Percentiles rank a stretch among this genome's conserved stretches.
Conservation (phyloP, 2,329 filamentous ascomycete species). For the Aspergillus versicolor region DNA sequence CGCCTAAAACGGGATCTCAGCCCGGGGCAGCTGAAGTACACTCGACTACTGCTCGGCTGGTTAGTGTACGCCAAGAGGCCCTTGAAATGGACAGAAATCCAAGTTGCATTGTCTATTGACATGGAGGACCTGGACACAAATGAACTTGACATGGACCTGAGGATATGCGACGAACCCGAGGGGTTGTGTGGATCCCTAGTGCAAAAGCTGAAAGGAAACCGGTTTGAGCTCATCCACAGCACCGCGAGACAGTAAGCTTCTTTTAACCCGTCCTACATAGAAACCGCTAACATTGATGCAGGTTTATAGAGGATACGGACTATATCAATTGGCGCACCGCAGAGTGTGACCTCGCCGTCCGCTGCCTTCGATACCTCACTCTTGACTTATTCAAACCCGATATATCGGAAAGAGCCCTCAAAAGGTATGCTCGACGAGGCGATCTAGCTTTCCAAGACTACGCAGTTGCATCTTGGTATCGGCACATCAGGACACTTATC, state of each 20-base stretch:
- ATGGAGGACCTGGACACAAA: background rate
- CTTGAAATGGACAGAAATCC: constrained; percentile 8
- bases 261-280: background rate
- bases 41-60: constrained; percentile 4
- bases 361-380: constrained; percentile 10
- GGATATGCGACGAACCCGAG: background rate
- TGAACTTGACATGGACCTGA: background rate
- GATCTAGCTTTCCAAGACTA: constrained; percentile 9
- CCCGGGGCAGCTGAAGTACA: constrained; percentile 1
- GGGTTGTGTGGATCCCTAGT: constrained; percentile 13
- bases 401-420: background rate
- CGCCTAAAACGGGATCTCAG: background rate
- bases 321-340: background rate
- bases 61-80: constrained; percentile 7
- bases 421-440: background rate
- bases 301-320: background rate
- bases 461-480: background rate
- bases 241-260: background rate
- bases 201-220: constrained; percentile 7
- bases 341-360: constrained; percentile 10
- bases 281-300: background rate
- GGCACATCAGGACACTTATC: constrained; percentile 2
- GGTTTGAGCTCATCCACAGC: constrained; percentile 11
- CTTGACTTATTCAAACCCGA: constrained; percentile 4
- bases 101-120: constrained; percentile 6